Conservation (phyloP, 1,284 basidiomycete genomes). For the Puccinia horiana region DNA sequence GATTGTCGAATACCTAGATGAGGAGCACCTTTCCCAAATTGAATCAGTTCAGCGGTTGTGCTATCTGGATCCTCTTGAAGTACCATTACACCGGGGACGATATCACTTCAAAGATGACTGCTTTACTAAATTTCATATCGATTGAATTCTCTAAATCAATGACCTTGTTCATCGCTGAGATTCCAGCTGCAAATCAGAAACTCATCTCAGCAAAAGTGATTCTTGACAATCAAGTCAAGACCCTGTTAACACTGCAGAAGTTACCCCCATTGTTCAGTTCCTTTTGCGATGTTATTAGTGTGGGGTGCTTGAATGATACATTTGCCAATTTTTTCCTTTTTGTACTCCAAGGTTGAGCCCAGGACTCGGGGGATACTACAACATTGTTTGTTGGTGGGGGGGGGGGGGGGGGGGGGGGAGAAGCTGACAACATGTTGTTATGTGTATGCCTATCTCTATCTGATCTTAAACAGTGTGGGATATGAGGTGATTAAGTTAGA, state of each 20-base stretch:
- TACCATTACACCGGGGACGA: neutral
- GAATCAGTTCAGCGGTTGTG: neutral
- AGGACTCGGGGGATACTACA: too few relatives aligned
- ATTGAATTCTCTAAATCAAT: neutral
- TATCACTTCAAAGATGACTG: neutral
- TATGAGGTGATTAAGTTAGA: too few relatives aligned
- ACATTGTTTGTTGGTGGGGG: too few relatives aligned
- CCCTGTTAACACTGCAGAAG: too few relatives aligned
- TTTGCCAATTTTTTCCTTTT: too few relatives aligned
- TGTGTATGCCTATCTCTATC: too few relatives aligned
- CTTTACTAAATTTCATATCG: neutral
- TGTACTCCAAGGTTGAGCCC: too few relatives aligned
- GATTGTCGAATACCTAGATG: neutral
- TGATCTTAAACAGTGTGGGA: too few relatives aligned
- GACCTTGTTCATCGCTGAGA: neutral
- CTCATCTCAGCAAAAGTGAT: neutral
- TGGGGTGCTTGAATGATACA: too few relatives aligned
- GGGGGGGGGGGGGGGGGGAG: too few relatives aligned
- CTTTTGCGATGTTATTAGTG: too few relatives aligned
- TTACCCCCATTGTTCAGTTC: neutral
- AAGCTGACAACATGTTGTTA: too few relatives aligned
- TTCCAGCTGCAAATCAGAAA: neutral
- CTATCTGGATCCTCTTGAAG: neutral
- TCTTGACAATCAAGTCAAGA: constrained; percentile 3
- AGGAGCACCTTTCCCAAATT: neutral